phyloP scores from a whole-genome alignment of 352 stramenopile species.

The Phytophthora aleatoria region DNA sequence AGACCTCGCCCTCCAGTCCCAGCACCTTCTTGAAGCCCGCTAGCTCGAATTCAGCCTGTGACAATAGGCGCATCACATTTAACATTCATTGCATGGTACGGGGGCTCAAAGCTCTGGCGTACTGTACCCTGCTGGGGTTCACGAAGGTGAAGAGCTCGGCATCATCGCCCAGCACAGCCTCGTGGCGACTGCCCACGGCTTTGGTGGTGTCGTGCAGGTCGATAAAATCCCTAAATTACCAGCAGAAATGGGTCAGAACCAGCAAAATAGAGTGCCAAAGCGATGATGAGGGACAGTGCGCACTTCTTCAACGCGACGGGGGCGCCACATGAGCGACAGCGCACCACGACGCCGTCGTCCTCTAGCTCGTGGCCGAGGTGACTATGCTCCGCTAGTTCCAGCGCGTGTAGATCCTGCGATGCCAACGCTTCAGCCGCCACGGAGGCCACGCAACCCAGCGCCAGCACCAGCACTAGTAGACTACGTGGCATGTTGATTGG shows the following conservation, averaged over 20 bases:
- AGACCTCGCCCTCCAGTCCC: slow-evolving; percentile 60
- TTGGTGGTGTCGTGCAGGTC: slow-evolving; percentile 79
- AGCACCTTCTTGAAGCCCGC: slow-evolving; percentile 69
- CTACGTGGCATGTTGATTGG: slow-evolving; percentile 34
- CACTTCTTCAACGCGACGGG: slow-evolving; percentile 71
- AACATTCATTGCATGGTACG: not conserved
- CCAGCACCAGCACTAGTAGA: slow-evolving; percentile 25
- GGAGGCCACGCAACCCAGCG: slow-evolving; percentile 14
- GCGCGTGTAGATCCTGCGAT: slow-evolving; percentile 3
- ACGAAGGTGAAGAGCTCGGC: slow-evolving; percentile 79
- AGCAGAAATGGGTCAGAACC: slow-evolving; percentile 15
- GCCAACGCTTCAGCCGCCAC: slow-evolving; percentile 13
- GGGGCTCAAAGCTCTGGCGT: not conserved
- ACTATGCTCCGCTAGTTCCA: slow-evolving; percentile 21
- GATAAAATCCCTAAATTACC: slow-evolving; percentile 60
- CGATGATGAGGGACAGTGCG: slow-evolving; percentile 1
- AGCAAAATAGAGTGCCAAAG: not conserved
- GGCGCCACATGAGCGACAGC: slow-evolving; percentile 81
- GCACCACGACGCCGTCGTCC: slow-evolving; percentile 46
- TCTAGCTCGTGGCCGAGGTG: slow-evolving; percentile 28
- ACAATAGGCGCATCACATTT: slow-evolving; percentile 1
- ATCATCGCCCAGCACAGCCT: slow-evolving; percentile 52
- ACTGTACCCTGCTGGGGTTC: slow-evolving; percentile 62
- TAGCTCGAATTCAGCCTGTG: slow-evolving; percentile 79
- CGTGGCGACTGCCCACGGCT: slow-evolving; percentile 54